A percentile compares a stretch with the other conserved stretches of the same genome.
These are phyloP conservation scores for Puccinia brachypodii DNA, from an alignment of 1,284 basidiomycete genomes.

Conservation along the genomic window DNA sequence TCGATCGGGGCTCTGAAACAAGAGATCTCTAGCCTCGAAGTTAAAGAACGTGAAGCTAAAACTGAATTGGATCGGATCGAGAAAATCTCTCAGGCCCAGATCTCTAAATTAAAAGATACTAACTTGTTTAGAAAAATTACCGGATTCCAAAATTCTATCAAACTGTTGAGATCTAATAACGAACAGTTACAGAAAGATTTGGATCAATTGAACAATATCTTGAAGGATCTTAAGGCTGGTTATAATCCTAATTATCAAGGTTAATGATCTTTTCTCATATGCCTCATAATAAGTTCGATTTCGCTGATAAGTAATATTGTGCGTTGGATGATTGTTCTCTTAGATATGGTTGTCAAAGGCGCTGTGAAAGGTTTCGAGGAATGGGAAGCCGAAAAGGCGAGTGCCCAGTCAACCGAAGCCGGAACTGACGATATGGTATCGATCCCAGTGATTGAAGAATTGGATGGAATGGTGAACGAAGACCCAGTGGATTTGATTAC, in stretches of 20 bases:
- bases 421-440: not conserved
- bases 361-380: conserved; percentile 91
- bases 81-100: conserved; percentile 53
- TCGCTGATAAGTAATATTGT: not conserved
- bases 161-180: conserved; percentile 71
- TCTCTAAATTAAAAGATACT: conserved; percentile 70
- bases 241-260: conserved; percentile 96
- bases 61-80: conserved; percentile 54
- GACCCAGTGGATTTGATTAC: conserved; percentile 36
- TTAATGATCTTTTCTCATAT: not conserved
- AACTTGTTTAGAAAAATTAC: conserved; percentile 72
- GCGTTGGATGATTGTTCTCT: not conserved
- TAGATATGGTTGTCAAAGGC: conserved; percentile 94
- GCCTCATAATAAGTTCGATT: not conserved
- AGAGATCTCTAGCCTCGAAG: conserved; percentile 59
- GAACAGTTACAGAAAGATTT: conserved; percentile 72
- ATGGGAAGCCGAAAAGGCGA: conserved; percentile 58
- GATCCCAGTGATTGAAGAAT: conserved; percentile 25
- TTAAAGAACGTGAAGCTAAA: conserved; percentile 66
- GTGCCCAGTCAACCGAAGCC: not conserved
- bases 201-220: conserved; percentile 75
- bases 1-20: conserved; percentile 63
- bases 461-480: conserved; percentile 34
- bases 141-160: conserved; percentile 72
- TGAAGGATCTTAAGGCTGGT: conserved; percentile 72